Base-by-base conservation (phyloP, 352 stramenopile species). In the Globisporangium megalacanthum region DNA sequence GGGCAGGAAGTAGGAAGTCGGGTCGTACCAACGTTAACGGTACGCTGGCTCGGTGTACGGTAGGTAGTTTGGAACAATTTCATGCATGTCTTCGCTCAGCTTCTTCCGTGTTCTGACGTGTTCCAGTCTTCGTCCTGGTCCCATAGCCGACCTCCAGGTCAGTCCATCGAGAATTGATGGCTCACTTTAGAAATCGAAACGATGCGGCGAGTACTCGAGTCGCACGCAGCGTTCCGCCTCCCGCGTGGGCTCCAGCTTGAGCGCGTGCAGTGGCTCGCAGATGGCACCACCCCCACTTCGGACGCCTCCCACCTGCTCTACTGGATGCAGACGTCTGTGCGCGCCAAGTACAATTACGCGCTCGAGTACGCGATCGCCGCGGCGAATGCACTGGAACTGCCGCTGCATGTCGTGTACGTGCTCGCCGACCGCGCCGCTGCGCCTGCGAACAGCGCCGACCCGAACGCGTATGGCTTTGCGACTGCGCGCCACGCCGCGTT, bases 321-420 rank as follows among this genome's bases (percentile, higher is more conserved):
- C 68, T 94, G 85, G 85, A 94, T 94, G 85, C 85, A 94, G 60
- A 92, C 82, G 46, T 86, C 81, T 2, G 78, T 93, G 64, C 85
- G 85, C 44, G 68, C 80, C 29, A 83, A 86, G 49, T 83, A 89
- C 69, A 94, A 94, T 58, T 92, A 91, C 64, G 66, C 83, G 48
- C 71, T 94, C 22, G 80, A 94, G 60, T 90, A 80, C 42, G 82
- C 85, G 1, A 73, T 94, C 36, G 73, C 79, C 1, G 78, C 75
- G 1, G 82, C 85, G 14, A 86, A 86, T 17, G 70, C 72, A 35
- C 64, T 94, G 7, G 50, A 78, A 19, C 56, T 92, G 39, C 85
- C 85, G 46, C 64, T 94, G 44, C 77, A 88, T 55, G 80, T 94
- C 36, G 72, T 94, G 6, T 92, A 85, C 47, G 57, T 92, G 8